Base-by-base conservation (phyloP, 2,329 filamentous ascomycete genomes). In the Sclerotinia subarctica region DNA sequence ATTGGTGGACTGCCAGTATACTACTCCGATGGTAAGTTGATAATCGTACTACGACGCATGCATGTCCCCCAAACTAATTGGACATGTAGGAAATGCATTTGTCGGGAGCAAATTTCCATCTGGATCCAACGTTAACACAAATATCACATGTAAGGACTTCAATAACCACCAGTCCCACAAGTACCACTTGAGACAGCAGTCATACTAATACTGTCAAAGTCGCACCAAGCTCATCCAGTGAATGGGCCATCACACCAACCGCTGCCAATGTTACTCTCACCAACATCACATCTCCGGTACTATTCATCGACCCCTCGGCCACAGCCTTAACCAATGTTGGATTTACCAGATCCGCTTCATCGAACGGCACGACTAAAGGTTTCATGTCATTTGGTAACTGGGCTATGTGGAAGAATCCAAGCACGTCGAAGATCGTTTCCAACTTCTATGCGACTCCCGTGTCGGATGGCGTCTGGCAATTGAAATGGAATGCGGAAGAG, bases 1-100 rank as follows among this genome's bases (percentile, higher is more conserved):
- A 67, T 67, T 47, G 57, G 57, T 19, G 66, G 66, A 32, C 57
- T 67, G 29, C 57, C 66, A 6, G 15, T 67, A 8, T 67, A 54
- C 35, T 67, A 67, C 32, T 66, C 64, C 1, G 64, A 66, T 17
- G 64, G 64, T 51, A 58, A 44, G 64, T 15, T 3, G 29, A 29
- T n/a, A n/a, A n/a, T 42, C 44, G 32, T 32, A 5, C 26, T 58
- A 47, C 32, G 5, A 32, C 42, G 2, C 19, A 26, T 21, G 10
- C 26, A 10, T 35, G 38, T n/a, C 19, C 11, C 44, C 17, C 10
- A 29, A 38, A 38, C 44, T 66, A 42, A 66, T 26, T 32, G n/a
- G 49, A 46, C 15, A 10, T 29, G 11, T 7, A 66, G 64, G 64
- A 42, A 47, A 49, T 35, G 64, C 64, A 38, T 60, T 59, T 32